These are phyloP conservation scores for Diaporthe sp. DNA, from an alignment of 2,329 filamentous ascomycete genomes.

Conservation along the genomic window DNA sequence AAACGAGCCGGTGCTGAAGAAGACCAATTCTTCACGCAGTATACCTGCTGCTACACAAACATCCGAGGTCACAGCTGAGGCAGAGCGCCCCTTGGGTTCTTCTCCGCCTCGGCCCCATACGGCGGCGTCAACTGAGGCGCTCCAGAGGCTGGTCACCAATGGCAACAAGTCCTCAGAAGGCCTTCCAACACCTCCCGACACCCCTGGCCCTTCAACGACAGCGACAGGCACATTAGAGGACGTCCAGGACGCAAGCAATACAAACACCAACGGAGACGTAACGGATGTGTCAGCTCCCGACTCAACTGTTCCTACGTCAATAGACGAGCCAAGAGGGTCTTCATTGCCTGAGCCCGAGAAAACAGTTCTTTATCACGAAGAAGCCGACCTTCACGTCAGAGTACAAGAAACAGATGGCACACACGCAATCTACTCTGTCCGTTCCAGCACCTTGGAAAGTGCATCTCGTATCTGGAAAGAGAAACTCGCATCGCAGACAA, in stretches of 20 bases:
- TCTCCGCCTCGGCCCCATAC: slow-evolving; percentile 30
- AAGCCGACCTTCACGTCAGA: slow-evolving; percentile 43
- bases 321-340: slow-evolving; percentile 12
- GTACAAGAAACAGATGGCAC: slow-evolving; percentile 34
- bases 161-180: slow-evolving; percentile 28
- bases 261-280: neutral
- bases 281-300: neutral
- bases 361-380: slow-evolving; percentile 41
- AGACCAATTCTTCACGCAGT: slow-evolving; percentile 32
- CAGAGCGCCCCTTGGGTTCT: slow-evolving; percentile 27
- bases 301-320: slow-evolving; percentile 15
- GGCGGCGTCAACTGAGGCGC: slow-evolving; percentile 20
- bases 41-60: slow-evolving; percentile 33
- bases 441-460: slow-evolving; percentile 40
- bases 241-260: neutral
- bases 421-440: slow-evolving; percentile 40
- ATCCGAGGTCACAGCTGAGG: slow-evolving; percentile 37
- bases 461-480: slow-evolving; percentile 41
- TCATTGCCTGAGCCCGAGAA: slow-evolving; percentile 12
- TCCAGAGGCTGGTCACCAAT: slow-evolving; percentile 19
- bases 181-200: slow-evolving; percentile 39
- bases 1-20: slow-evolving; percentile 36
- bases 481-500: slow-evolving; percentile 21
- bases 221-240: slow-evolving; percentile 6
- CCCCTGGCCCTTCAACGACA: slow-evolving; percentile 31